Evolutionary conservation across 495 filamentous ascomycete genomes (phyloP).

Genomic region (Penicillium arizonense): DNA sequence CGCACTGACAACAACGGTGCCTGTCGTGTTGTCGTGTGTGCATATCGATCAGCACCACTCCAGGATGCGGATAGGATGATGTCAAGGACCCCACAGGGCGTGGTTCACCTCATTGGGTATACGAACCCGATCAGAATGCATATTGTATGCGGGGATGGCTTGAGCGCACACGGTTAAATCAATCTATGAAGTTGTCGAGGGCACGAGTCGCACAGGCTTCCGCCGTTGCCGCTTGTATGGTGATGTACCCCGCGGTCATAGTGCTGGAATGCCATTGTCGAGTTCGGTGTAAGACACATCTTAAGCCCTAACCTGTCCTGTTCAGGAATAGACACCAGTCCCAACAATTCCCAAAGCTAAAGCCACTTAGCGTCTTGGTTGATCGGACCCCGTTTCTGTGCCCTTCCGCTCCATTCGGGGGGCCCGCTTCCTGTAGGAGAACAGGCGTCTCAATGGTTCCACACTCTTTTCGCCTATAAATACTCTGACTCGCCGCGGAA

Average conservation of each 20-base stretch:
- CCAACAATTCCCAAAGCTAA: conserved; percentile 3
- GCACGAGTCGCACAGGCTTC: conserved; percentile 9
- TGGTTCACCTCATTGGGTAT: neutral
- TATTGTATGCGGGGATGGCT: neutral
- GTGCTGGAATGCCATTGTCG: neutral
- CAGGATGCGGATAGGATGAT: neutral
- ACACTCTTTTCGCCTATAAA: conserved; percentile 17
- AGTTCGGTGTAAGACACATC: neutral
- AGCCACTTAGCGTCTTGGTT: conserved; percentile 6
- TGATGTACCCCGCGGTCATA: conserved; percentile 2
- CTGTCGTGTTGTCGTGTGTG: too few species aligned
- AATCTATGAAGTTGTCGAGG: conserved; percentile 6
- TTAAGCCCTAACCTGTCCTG: neutral
- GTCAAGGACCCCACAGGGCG: conserved; percentile 7
- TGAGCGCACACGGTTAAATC: neutral
- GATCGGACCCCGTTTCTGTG: conserved; percentile 23
- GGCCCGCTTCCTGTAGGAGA: conserved; percentile 20
- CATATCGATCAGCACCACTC: neutral
- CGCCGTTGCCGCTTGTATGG: conserved; percentile 19
- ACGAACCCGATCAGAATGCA: conserved; percentile 4
- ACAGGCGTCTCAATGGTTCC: conserved; percentile 13
- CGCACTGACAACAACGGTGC: conserved; percentile 3
- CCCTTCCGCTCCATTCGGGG: conserved; percentile 29
- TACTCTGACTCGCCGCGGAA: conserved; percentile 1
- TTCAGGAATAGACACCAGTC: neutral